Evolutionary conservation across 139 green algal species (phyloP), one percentile per base, ranked within the genome.

Genomic region (Chloropicon primus): DNA sequence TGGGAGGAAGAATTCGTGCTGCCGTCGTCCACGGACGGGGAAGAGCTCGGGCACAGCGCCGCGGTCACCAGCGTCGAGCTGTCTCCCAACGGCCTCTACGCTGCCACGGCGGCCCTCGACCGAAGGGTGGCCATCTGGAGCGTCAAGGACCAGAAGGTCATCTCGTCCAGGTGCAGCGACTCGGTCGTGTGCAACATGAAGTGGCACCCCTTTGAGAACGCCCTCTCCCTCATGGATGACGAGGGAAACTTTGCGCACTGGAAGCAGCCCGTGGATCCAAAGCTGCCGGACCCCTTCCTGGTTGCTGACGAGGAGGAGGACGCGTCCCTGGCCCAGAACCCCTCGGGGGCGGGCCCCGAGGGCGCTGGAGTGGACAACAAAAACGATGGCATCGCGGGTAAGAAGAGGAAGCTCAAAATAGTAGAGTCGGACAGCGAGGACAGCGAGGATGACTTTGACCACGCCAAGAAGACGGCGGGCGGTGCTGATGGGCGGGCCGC

Each of bases 11-110:
- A 62, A 17, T 62, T 62, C 41, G 41, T 62, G 10, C 41, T 62
- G 41, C 53, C 72, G 0, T 77, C 78, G 1, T 74, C 27, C 27
- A 28, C 26, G 2, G 26, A 53, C 0, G 81, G 53, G 22, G 24
- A 27, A 2, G 53, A 22, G 1, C 82, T 82, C 1, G 85, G 74
- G 21, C 91, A 96, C 73, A 80, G 26, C 1, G 80, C 21, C 0
- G 28, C 75, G 21, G 81, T 94, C 21, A 80, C 80, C 24, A 29
- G 86, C 3, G 22, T 93, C 1, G 78, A 84, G 10, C 95, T 92
- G 79, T 94, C 88, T 2, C 87, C 88, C 21, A 97, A 96, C 79
- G 91, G 89, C 26, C 81, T 93, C 23, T 97, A 96, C 81, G 72
- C 90, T 0, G 86, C 86, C 0, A 88, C 87, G 2, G 87, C 85